Percentiles rank a stretch among this genome's conserved stretches.
phyloP scores from a whole-genome alignment of 2,329 filamentous ascomycete genomes.

The Furcasterigmium furcatum region DNA sequence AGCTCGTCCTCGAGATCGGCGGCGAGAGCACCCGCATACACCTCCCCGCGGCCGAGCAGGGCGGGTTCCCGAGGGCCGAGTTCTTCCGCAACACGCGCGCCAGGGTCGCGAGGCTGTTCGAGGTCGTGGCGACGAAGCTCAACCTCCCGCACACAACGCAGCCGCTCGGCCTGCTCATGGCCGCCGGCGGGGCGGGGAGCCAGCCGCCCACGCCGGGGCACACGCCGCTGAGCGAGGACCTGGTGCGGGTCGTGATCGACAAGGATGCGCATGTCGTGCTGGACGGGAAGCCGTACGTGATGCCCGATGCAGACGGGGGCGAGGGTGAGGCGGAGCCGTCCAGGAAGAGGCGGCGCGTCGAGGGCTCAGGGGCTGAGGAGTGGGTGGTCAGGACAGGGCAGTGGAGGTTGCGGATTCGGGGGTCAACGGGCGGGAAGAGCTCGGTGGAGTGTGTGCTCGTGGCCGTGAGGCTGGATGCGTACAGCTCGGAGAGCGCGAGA shows the following conservation, averaged over 20 bases:
- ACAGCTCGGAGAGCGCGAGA: slow-evolving; percentile 60
- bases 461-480: slow-evolving; percentile 73
- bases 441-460: slow-evolving; percentile 69
- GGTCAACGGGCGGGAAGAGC: slow-evolving; percentile 42
- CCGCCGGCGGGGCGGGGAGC: slow-evolving; percentile 56
- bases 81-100: slow-evolving; percentile 71
- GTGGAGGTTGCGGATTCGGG: slow-evolving; percentile 68
- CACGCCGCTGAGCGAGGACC: slow-evolving; percentile 66
- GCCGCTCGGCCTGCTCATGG: slow-evolving; percentile 65
- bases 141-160: slow-evolving; percentile 59
- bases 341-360: slow-evolving; percentile 43
- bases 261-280: slow-evolving; percentile 55
- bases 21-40: slow-evolving; percentile 61
- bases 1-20: slow-evolving; percentile 79
- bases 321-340: slow-evolving; percentile 27
- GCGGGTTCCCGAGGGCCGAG: slow-evolving; percentile 48
- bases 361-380: slow-evolving; percentile 28
- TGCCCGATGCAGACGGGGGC: slow-evolving; percentile 19
- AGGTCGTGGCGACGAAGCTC: slow-evolving; percentile 79
- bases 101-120: slow-evolving; percentile 69
- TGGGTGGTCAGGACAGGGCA: slow-evolving; percentile 69
- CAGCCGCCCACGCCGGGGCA: slow-evolving; percentile 65
- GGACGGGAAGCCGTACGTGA: slow-evolving; percentile 49
- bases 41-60: slow-evolving; percentile 22
- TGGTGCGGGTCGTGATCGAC: slow-evolving; percentile 63